These are phyloP conservation scores for Salix exigua DNA, from an alignment of 345 rosid species.

Conservation along the genomic window DNA sequence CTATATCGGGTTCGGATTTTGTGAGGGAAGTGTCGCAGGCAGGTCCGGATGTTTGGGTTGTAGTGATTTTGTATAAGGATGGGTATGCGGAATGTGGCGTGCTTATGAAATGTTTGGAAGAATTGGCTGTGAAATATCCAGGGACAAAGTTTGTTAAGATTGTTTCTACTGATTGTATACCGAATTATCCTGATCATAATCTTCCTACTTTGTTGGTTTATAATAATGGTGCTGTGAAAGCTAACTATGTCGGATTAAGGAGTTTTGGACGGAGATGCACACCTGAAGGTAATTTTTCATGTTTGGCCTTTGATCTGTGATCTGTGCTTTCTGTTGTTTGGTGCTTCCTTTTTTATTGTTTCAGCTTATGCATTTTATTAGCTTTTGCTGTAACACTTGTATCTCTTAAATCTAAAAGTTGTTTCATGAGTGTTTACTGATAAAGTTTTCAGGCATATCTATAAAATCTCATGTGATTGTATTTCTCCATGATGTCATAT, in stretches of 20 bases:
- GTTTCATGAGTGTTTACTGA: background rate
- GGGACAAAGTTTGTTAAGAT: constrained; percentile 95
- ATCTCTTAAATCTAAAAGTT: background rate
- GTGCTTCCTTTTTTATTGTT: background rate
- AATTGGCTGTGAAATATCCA: constrained; percentile 74
- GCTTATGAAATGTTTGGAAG: constrained; percentile 74
- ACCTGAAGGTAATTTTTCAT: constrained; percentile 56
- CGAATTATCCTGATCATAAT: constrained; percentile 82
- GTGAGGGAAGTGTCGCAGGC: constrained; percentile 92
- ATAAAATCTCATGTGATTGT: background rate
- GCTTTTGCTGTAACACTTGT: too few relatives aligned
- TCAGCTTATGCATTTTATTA: background rate
- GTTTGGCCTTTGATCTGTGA: background rate
- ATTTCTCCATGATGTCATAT: background rate
- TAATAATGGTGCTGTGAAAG: constrained; percentile 84
- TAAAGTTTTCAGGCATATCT: background rate
- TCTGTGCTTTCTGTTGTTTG: background rate
- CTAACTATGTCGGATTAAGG: constrained; percentile 72
- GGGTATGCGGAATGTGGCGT: constrained; percentile 86
- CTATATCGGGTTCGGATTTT: constrained; percentile 87
- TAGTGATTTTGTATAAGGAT: constrained; percentile 86
- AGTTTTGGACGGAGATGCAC: constrained; percentile 90
- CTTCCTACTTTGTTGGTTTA: constrained; percentile 89
- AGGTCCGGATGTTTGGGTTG: constrained; percentile 89
- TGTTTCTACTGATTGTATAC: constrained; percentile 93